Percentiles rank a stretch among this genome's conserved stretches.
These are phyloP conservation scores for Teratosphaeriaceae sp. DNA, from an alignment of 2,329 filamentous ascomycete genomes.

Conservation along the genomic window DNA sequence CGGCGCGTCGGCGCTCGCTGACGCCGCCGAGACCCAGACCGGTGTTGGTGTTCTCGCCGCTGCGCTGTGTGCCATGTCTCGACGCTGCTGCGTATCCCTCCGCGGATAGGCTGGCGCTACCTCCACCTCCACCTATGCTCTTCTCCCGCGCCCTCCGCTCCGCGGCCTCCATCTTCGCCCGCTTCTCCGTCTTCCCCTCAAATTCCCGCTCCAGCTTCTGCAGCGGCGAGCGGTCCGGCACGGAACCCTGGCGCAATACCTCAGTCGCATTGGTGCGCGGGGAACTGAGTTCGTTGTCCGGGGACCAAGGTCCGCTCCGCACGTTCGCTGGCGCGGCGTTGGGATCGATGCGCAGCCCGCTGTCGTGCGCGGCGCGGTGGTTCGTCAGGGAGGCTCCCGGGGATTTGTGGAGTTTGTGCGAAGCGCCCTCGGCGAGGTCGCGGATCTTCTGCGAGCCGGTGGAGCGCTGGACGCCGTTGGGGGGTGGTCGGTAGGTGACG, in stretches of 20 bases:
- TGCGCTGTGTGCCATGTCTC: constrained; percentile 16
- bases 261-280: constrained; percentile 12
- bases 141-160: constrained; percentile 65
- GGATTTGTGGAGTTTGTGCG: constrained; percentile 8
- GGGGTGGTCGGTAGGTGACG: constrained; percentile 4
- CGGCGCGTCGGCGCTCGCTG: no score
- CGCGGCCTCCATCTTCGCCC: constrained; percentile 75
- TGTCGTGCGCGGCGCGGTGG: no score
- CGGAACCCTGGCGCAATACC: constrained; percentile 45
- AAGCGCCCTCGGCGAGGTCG: constrained; percentile 8
- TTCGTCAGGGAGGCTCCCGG: no score
- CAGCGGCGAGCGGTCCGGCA: constrained; percentile 79
- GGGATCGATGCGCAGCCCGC: constrained; percentile 18
- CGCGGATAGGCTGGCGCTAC: not conserved
- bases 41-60: no score
- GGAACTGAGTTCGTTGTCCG: constrained; percentile 20
- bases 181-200: constrained; percentile 89
- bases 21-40: no score
- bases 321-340: constrained; percentile 23
- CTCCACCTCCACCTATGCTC: constrained; percentile 8
- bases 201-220: constrained; percentile 90
- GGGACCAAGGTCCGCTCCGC: constrained; percentile 24
- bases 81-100: constrained; percentile 9
- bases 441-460: constrained; percentile 10
- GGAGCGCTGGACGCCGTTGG: constrained; percentile 10